phyloP scores from a whole-genome alignment of 2,329 filamentous ascomycete species.

The Bipolaris bicolor region DNA sequence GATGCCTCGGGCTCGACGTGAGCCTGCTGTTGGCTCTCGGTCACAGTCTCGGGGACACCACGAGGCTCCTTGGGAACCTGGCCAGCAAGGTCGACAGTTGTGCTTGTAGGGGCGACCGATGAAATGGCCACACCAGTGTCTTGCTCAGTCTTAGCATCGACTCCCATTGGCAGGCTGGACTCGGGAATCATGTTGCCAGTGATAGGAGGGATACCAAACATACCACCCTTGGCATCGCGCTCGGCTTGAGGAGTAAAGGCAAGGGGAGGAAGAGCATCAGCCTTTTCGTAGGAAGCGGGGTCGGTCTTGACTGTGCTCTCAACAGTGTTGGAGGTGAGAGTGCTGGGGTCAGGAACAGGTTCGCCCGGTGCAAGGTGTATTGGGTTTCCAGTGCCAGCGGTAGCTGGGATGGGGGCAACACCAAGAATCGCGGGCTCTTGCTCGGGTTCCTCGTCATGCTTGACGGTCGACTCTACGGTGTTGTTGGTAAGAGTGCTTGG shows the following conservation, averaged over 20 bases:
- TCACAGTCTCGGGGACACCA: slow-evolving; percentile 65
- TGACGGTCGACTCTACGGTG: slow-evolving; percentile 68
- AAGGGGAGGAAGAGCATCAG: slow-evolving; percentile 63
- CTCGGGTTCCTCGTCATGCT: slow-evolving; percentile 41
- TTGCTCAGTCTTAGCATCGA: slow-evolving; percentile 48
- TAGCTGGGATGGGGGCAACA: slow-evolving; percentile 66
- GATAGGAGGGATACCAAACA: slow-evolving; percentile 57
- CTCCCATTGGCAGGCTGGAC: slow-evolving; percentile 76
- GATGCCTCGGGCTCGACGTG: slow-evolving; percentile 70
- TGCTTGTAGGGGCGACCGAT: slow-evolving; percentile 53
- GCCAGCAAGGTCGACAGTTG: slow-evolving; percentile 55
- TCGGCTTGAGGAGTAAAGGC: slow-evolving; percentile 53
- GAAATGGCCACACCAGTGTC: slow-evolving; percentile 51
- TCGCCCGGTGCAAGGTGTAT: slow-evolving; percentile 80
- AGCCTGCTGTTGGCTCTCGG: slow-evolving; percentile 73
- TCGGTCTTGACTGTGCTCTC: slow-evolving; percentile 65
- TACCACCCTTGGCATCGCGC: slow-evolving; percentile 51
- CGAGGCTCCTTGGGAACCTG: slow-evolving; percentile 54
- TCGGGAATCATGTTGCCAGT: slow-evolving; percentile 76
- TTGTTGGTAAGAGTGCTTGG: slow-evolving; percentile 67
- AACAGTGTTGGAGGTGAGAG: slow-evolving; percentile 72
- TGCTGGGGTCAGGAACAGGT: slow-evolving; percentile 72
- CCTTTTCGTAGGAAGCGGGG: slow-evolving; percentile 84
- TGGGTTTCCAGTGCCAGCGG: slow-evolving; percentile 72
- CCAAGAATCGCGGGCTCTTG: slow-evolving; percentile 54